Evolutionary conservation across 2,329 filamentous ascomycete genomes (phyloP), one percentile per base, ranked within the genome.

Genomic region (Exophiala alcalophila): DNA sequence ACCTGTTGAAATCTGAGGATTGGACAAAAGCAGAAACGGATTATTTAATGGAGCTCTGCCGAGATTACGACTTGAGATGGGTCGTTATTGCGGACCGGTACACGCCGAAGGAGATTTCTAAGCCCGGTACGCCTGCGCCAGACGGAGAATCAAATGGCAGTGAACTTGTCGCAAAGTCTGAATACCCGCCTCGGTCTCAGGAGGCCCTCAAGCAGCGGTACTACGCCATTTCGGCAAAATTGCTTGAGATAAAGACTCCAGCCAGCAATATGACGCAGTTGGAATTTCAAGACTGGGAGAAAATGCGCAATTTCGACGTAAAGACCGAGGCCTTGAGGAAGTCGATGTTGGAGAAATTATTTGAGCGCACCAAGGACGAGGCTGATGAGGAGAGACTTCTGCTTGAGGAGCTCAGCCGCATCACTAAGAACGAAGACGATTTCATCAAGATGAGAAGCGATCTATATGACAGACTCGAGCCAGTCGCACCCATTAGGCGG

Each of bases 1-100:
- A 80, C 44, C 79, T 84, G 49, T 67, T 98, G 36, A 76, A 81
- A 56, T 84, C 74, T 59, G 71, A 79, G 10, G 82, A 91, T 56
- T 98, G 92, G 92, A 83, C 85, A 10, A 87, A 84, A 59, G 84
- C 92, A 57, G 92, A 98, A 67, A 98, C 92, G 6, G 89, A 96
- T 61, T 96, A 96, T 60, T 67, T 98, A 50, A 77, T 97, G 61
- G 71, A 78, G 3, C 63, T 91, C 24, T 86, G 80, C 10, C 76
- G 76, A 44, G 84, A 90, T 32, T 95, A 82, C 60, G 88, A 94
- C 59, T 74, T 95, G 47, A 83, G 92, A 54, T 98, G 92, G 89
- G 77, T 91, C 3, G 65, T 97, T 11, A 86, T 98, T 47, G 87
- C 84, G 73, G 92, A 98, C 64, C 85, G 91, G 44, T 98, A 96